Evolutionary conservation across 2,329 filamentous ascomycete genomes (phyloP), one percentile per base, ranked within the genome.

Genomic region (Fusarium beomiforme): DNA sequence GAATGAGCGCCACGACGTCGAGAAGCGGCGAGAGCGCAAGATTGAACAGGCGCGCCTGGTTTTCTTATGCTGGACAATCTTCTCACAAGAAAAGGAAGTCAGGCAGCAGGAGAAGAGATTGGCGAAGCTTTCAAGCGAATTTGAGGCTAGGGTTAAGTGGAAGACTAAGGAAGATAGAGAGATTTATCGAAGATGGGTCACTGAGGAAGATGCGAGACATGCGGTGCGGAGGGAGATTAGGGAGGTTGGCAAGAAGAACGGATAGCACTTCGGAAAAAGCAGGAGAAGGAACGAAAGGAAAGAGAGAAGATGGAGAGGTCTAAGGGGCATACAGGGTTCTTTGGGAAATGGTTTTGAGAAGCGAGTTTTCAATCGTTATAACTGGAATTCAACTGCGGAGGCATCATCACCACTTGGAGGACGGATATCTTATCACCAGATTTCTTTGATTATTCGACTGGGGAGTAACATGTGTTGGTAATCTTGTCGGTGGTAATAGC

Each of bases 51-150:
- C 19, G n/a, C 33, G 47, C 12, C 6, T 23, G 13, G 7, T n/a
- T 5, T 21, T 39, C 0, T 33, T 51, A 0, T 7, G 3, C 24
- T 9, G n/a, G 12, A 21, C 24, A 21, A 26, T 26, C 24, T 9
- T 8, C 0, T n/a, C 14, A 13, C 21, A 51, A 14, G 24, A 1
- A 6, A 0, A 12, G 4, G 5, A 3, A 9, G 37, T 51, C 11
- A 23, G 2, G 9, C 37, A 4, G 3, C 2, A 4, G 10, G 47
- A 51, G 12, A 23, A 9, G 17, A 51, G 1, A 9, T 17, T 51
- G 14, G 17, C 33, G 21, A 16, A 24, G 12, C 31, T 26, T 39
- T 17, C 19, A 21, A 19, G 9, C 12, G 19, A n/a, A 3, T 37
- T 51, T 37, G 47, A 37, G 16, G 8, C 47, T 5, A 51, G 23